phyloP scores from a whole-genome alignment of 2,329 filamentous ascomycete species.

The Paramyrothecium roridum region DNA sequence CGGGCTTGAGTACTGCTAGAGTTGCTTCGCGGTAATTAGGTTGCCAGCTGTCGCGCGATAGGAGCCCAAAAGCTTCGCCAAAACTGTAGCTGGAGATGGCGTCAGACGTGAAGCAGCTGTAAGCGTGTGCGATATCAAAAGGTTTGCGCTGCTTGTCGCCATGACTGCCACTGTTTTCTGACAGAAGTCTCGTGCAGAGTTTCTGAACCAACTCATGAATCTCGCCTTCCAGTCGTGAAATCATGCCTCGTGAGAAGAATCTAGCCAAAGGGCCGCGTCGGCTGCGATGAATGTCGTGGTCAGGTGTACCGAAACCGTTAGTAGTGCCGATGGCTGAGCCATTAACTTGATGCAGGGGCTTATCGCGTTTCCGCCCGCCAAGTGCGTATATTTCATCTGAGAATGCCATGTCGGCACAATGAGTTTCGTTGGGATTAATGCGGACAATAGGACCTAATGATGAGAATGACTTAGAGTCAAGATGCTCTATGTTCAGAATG shows the following conservation, averaged over 20 bases:
- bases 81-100: slow-evolving; percentile 28
- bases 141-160: background rate
- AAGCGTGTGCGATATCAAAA: slow-evolving; percentile 14
- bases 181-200: slow-evolving; percentile 5
- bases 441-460: slow-evolving; percentile 8
- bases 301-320: slow-evolving; percentile 3
- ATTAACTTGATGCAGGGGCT: background rate
- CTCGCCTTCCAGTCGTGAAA: slow-evolving; percentile 1
- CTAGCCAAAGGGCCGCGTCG: slow-evolving; percentile 4
- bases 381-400: slow-evolving; percentile 4
- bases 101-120: slow-evolving; percentile 30
- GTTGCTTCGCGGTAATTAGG: slow-evolving; percentile 18
- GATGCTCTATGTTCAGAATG: background rate
- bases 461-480: background rate
- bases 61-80: slow-evolving; percentile 14
- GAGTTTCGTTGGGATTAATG: slow-evolving; percentile 7
- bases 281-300: slow-evolving; percentile 7
- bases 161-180: background rate
- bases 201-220: slow-evolving; percentile 4
- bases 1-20: slow-evolving; percentile 22
- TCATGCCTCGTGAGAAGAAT: slow-evolving; percentile 6
- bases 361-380: background rate
- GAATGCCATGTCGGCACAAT: slow-evolving; percentile 6
- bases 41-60: background rate
- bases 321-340: background rate